Percentiles rank a stretch among this genome's conserved stretches.
Evolutionary conservation across 1,284 basidiomycete genomes (phyloP).

Genomic region (Ceratobasidium sp.): DNA sequence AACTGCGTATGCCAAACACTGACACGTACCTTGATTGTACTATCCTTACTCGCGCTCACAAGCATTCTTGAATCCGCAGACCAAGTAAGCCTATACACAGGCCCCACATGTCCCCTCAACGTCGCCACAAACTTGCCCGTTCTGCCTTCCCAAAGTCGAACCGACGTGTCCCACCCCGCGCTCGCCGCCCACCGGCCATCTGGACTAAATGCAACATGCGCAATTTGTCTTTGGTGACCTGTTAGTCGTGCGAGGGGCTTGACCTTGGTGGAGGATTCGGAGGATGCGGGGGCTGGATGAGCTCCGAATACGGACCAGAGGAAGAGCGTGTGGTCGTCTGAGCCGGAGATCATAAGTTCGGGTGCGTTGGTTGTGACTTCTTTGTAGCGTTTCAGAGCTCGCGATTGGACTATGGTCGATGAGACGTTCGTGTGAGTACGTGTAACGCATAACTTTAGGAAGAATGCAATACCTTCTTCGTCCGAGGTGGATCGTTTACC

Average conservation of each 20-base stretch:
- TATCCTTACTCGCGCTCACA: conserved; percentile 95
- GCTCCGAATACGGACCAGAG: conserved; percentile 80
- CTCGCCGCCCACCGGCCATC: conserved; percentile 93
- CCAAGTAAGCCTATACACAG: conserved; percentile 96
- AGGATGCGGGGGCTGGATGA: conserved; percentile 48
- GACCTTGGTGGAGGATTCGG: conserved; percentile 64
- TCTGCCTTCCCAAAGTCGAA: conserved; percentile 93
- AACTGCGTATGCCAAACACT: background rate
- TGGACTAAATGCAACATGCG: conserved; percentile 95
- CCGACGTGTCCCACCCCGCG: conserved; percentile 91
- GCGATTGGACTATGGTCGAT: conserved; percentile 67
- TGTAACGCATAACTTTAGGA: conserved; percentile 21
- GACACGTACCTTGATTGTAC: conserved; percentile 84
- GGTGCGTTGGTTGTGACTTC: conserved; percentile 72
- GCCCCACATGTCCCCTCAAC: conserved; percentile 91
- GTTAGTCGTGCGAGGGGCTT: conserved; percentile 91
- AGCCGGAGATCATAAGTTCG: conserved; percentile 91
- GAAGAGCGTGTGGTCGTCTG: conserved; percentile 95
- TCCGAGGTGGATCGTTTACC: conserved; percentile 79
- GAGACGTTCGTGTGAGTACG: conserved; percentile 26
- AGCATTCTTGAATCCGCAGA: conserved; percentile 92
- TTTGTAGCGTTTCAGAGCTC: conserved; percentile 81
- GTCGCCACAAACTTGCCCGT: conserved; percentile 91
- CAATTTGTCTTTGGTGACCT: conserved; percentile 95
- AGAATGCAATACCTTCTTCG: conserved; percentile 70